A percentile compares a stretch with the other conserved stretches of the same genome.
These are phyloP conservation scores for Boletus reticuloceps DNA, from an alignment of 768 basidiomycete genomes.

Conservation along the genomic window DNA sequence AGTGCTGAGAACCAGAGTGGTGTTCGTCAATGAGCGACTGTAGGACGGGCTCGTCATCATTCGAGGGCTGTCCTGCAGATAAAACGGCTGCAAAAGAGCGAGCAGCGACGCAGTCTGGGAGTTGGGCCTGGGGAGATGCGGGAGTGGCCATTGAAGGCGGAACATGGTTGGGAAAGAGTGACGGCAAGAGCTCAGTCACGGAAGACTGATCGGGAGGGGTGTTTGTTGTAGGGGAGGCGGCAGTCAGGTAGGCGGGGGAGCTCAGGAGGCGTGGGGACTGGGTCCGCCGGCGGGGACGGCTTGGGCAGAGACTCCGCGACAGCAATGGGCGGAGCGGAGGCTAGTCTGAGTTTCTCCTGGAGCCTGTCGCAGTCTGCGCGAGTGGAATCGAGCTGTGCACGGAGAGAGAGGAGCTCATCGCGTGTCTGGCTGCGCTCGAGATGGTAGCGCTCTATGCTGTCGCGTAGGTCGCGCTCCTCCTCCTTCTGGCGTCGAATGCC, in stretches of 20 bases:
- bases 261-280: slow-evolving; percentile 3
- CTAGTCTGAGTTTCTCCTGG: slow-evolving; percentile 20
- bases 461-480: slow-evolving; percentile 35
- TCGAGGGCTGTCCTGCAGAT: slow-evolving; percentile 26
- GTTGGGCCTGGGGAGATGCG: slow-evolving; percentile 33
- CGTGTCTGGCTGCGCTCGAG: slow-evolving; percentile 36
- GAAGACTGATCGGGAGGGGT: slow-evolving; percentile 7
- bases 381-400: slow-evolving; percentile 33
- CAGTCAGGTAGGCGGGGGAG: slow-evolving; percentile 3
- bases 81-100: slow-evolving; percentile 34
- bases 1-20: slow-evolving; percentile 12
- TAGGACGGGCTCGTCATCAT: slow-evolving; percentile 24
- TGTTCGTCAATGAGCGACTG: slow-evolving; percentile 26
- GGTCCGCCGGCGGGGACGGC: slow-evolving; percentile 4
- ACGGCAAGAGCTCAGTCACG: slow-evolving; percentile 12
- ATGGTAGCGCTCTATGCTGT: slow-evolving; percentile 34
- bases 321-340: background rate
- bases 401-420: slow-evolving; percentile 31
- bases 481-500: slow-evolving; percentile 41
- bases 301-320: background rate
- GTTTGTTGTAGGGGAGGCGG: background rate
- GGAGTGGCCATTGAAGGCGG: slow-evolving; percentile 29
- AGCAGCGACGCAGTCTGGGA: slow-evolving; percentile 34
- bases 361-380: slow-evolving; percentile 34
- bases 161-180: slow-evolving; percentile 21